Conservation (phyloP, 1,139 yeast genomes). For the Pneumocystis carinii region DNA sequence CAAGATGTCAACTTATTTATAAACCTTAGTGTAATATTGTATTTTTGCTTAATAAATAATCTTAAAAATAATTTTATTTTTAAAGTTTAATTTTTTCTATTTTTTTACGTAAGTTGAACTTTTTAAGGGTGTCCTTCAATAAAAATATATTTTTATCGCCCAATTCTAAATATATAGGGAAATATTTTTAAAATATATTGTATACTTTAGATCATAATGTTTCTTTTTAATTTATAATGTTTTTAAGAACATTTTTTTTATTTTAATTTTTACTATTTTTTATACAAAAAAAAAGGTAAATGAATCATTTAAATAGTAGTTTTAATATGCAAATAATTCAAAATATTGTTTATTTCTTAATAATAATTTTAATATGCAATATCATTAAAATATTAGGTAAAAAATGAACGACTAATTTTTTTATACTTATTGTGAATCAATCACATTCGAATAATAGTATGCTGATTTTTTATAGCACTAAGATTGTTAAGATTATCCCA, state of each 20-base stretch:
- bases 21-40: not conserved
- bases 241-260: too few relatives aligned
- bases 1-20: not conserved
- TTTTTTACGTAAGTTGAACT: not conserved
- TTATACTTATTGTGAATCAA: not conserved
- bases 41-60: too few relatives aligned
- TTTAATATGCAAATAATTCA: too few relatives aligned
- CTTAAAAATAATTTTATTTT: not conserved
- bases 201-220: too few relatives aligned
- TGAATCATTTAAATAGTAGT: too few relatives aligned
- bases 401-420: too few relatives aligned
- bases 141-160: not conserved
- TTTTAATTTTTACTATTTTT: too few relatives aligned
- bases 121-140: not conserved
- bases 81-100: not conserved
- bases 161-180: not conserved
- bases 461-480: slow-evolving; percentile 27
- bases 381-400: too few relatives aligned
- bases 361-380: too few relatives aligned
- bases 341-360: too few relatives aligned
- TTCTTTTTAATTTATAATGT: too few relatives aligned
- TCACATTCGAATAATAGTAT: slow-evolving; percentile 15
- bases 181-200: not conserved
- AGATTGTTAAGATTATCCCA: slow-evolving; percentile 55
- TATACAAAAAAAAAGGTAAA: too few relatives aligned